Percentiles rank a stretch among this genome's conserved stretches.
These are phyloP conservation scores for Vitis hybrid DNA, from an alignment of 177 flowering plant species.

Conservation along the genomic window DNA sequence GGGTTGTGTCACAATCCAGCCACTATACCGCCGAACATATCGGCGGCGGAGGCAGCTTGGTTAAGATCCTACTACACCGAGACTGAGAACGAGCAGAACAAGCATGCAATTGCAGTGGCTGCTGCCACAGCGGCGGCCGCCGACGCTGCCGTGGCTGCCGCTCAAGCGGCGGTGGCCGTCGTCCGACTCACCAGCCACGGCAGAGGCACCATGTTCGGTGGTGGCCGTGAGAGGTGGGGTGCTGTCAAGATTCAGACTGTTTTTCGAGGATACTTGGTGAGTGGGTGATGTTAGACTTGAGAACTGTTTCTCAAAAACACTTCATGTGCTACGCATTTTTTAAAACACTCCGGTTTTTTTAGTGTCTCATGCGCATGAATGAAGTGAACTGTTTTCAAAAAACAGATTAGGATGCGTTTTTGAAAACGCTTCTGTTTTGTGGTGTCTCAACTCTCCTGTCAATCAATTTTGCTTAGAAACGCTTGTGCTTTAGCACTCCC, in stretches of 20 bases:
- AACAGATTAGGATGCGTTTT: no score
- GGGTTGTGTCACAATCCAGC: conserved; percentile 35
- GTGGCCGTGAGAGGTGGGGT: conserved; percentile 66
- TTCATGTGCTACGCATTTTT: no score
- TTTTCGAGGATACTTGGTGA: conserved; percentile 85
- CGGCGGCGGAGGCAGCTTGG: conserved; percentile 69
- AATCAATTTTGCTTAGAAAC: no score
- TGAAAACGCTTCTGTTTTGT: no score
- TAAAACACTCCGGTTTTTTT: no score
- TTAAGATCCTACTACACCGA: conserved; percentile 55
- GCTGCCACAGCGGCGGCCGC: conserved; percentile 98
- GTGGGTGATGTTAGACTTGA: neutral
- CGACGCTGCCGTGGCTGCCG: conserved; percentile 93
- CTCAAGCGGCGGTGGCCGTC: conserved; percentile 85
- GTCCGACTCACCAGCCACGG: conserved; percentile 83
- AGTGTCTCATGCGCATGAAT: no score
- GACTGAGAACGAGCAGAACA: conserved; percentile 67
- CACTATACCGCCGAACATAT: conserved; percentile 42
- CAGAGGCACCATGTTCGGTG: conserved; percentile 54
- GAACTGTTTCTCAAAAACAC: no score
- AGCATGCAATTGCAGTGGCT: conserved; percentile 94
- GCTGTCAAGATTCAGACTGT: conserved; percentile 74
- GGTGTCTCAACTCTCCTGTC: no score
- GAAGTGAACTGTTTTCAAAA: no score
- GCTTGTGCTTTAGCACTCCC: no score